Percentiles rank a stretch among this genome's conserved stretches.
phyloP scores from a whole-genome alignment of 129 eudicot species.

The Glebionis coronaria region DNA sequence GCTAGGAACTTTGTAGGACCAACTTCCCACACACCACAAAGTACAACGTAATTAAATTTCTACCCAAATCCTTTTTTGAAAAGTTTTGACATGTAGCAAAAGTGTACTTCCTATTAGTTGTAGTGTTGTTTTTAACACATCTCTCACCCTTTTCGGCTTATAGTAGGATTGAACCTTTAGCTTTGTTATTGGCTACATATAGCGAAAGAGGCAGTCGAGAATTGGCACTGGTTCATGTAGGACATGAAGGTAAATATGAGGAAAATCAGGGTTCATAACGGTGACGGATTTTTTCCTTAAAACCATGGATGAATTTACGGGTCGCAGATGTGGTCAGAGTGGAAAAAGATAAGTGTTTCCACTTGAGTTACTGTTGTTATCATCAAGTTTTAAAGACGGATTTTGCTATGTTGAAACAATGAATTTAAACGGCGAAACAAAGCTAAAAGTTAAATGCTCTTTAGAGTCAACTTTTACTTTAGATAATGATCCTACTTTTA shows the following conservation, averaged over 20 bases:
- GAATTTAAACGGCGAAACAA: constrained; percentile 98
- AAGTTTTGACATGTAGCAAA: constrained; percentile 97
- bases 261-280: constrained; percentile 68
- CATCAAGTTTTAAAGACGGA: constrained; percentile 97
- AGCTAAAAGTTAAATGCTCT: constrained; percentile 87
- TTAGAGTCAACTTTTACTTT: constrained; percentile 70
- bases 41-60: constrained; percentile 69
- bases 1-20: too few species aligned
- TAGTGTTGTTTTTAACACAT: constrained; percentile 67
- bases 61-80: constrained; percentile 92
- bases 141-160: constrained; percentile 75
- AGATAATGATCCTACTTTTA: constrained; percentile 64
- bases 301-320: constrained; percentile 76
- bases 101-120: constrained; percentile 84
- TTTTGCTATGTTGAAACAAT: constrained; percentile 97
- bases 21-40: too few species aligned
- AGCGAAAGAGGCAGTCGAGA: constrained; percentile 92
- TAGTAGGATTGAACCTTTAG: constrained; percentile 91
- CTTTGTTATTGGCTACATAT: constrained; percentile 89
- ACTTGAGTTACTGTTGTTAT: constrained; percentile 77
- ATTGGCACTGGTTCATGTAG: constrained; percentile 91
- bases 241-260: constrained; percentile 92
- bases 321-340: constrained; percentile 94
- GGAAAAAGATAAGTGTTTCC: constrained; percentile 89
- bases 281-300: constrained; percentile 59